Evolutionary conservation across 345 rosid species (phyloP).

Genomic region (Erodium maritimum): DNA sequence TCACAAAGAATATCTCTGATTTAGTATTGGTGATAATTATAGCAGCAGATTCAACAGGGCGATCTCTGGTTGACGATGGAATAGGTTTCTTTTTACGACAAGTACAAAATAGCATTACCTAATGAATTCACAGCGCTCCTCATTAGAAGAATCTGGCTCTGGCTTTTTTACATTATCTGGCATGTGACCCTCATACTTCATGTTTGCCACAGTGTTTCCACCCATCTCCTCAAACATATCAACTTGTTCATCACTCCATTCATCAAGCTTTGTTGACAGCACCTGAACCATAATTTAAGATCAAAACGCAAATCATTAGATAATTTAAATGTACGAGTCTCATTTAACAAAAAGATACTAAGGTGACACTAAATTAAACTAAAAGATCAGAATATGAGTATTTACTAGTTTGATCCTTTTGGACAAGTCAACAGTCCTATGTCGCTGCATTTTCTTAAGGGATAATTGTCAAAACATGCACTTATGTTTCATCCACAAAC

Average conservation of each 20-base stretch:
- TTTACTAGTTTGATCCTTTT: neutral
- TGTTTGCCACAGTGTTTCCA: constrained; percentile 60
- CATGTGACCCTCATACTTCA: constrained; percentile 64
- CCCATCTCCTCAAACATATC: constrained; percentile 44
- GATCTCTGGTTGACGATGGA: constrained; percentile 2
- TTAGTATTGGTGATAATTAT: neutral
- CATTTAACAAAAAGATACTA: neutral
- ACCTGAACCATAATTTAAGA: constrained; percentile 37
- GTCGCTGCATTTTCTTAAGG: no score
- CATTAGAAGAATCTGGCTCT: constrained; percentile 57
- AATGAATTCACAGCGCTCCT: constrained; percentile 75
- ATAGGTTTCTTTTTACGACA: constrained; percentile 1
- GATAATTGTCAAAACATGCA: no score
- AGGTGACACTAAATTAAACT: neutral
- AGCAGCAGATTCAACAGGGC: neutral
- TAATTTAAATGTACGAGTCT: neutral
- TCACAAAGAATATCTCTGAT: constrained; percentile 7
- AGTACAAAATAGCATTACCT: constrained; percentile 24
- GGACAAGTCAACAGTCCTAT: neutral
- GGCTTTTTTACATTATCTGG: constrained; percentile 57
- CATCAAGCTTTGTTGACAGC: constrained; percentile 80
- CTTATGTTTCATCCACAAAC: no score
- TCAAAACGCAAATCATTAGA: constrained; percentile 4
- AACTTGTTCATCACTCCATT: constrained; percentile 95
- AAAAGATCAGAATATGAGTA: neutral